Percentiles rank a stretch among this genome's conserved stretches.
Evolutionary conservation across 2,329 filamentous ascomycete genomes (phyloP).

Genomic region (Colletotrichum plurivorum): DNA sequence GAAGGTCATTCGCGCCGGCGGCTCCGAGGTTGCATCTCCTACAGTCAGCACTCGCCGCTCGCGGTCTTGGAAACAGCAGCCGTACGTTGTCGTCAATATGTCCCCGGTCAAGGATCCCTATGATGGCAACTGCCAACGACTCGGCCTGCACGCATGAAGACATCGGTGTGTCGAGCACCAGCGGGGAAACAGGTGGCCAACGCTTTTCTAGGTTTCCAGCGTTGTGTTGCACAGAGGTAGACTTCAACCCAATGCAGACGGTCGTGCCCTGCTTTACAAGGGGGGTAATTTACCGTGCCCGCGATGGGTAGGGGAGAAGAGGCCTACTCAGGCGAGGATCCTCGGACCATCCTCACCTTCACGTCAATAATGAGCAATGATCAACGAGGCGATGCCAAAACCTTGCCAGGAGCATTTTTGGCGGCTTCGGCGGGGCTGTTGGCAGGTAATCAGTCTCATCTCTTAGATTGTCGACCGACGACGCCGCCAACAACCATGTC

Average conservation of each 20-base stretch:
- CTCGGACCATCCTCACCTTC: background rate
- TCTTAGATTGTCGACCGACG: background rate
- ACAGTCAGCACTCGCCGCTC: no score
- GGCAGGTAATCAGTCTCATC: slow-evolving; percentile 8
- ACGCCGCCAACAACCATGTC: background rate
- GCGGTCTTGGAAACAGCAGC: no score
- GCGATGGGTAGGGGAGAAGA: background rate
- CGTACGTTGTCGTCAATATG: no score
- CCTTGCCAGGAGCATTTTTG: background rate
- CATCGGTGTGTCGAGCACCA: no score
- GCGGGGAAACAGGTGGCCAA: no score
- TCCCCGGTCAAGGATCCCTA: no score
- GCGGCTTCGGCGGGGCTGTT: slow-evolving; percentile 5
- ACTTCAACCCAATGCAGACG: background rate
- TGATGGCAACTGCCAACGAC: no score
- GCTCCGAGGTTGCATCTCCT: no score
- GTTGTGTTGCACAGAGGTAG: no score
- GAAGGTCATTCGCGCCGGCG: no score
- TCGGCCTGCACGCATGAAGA: no score
- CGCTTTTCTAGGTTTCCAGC: no score
- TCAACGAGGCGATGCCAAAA: slow-evolving; percentile 15
- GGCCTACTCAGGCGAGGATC: slow-evolving; percentile 5
- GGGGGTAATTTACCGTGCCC: slow-evolving; percentile 8
- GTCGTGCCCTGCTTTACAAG: background rate
- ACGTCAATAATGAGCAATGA: slow-evolving; percentile 3